A percentile compares a stretch with the other conserved stretches of the same genome.
Conservation (phyloP, 2,329 filamentous ascomycete genomes). For the Fusarium liriodendri region DNA sequence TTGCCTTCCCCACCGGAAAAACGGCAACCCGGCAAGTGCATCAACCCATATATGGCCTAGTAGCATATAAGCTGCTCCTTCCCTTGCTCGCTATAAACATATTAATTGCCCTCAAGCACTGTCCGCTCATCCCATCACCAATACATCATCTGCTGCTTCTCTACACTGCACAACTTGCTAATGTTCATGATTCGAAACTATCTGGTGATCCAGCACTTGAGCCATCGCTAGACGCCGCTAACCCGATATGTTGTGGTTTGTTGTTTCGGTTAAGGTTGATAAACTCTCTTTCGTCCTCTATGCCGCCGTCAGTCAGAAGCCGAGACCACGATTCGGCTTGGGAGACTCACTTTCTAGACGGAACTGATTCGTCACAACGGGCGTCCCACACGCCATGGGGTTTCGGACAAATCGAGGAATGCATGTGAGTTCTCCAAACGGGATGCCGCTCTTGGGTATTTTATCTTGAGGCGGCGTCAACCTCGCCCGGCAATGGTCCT, state of each 20-base stretch:
- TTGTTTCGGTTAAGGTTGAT: slow-evolving; percentile 31
- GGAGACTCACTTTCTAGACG: slow-evolving; percentile 20
- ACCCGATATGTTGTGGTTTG: slow-evolving; percentile 18
- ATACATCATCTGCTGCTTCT: background rate
- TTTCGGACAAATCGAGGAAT: slow-evolving; percentile 24
- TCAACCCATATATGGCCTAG: background rate
- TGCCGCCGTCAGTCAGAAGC: background rate
- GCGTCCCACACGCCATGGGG: slow-evolving; percentile 22
- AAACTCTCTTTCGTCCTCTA: slow-evolving; percentile 19
- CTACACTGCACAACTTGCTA: background rate
- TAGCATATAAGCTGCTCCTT: background rate
- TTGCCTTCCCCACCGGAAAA: slow-evolving; percentile 1
- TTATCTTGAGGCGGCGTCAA: slow-evolving; percentile 24
- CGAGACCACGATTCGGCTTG: background rate
- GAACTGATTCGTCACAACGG: slow-evolving; percentile 28
- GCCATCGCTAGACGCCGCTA: background rate
- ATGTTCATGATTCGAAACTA: background rate
- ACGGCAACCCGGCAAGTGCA: slow-evolving; percentile 25
- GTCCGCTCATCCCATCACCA: background rate
- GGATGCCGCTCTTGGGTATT: slow-evolving; percentile 14
- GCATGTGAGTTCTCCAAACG: slow-evolving; percentile 15
- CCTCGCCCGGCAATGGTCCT: slow-evolving; percentile 22
- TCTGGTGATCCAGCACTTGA: background rate
- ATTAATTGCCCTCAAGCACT: background rate
- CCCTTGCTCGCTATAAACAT: background rate